Evolutionary conservation across 108 stramenopile species (phyloP).

Genomic region (Skeletonema costatum): DNA sequence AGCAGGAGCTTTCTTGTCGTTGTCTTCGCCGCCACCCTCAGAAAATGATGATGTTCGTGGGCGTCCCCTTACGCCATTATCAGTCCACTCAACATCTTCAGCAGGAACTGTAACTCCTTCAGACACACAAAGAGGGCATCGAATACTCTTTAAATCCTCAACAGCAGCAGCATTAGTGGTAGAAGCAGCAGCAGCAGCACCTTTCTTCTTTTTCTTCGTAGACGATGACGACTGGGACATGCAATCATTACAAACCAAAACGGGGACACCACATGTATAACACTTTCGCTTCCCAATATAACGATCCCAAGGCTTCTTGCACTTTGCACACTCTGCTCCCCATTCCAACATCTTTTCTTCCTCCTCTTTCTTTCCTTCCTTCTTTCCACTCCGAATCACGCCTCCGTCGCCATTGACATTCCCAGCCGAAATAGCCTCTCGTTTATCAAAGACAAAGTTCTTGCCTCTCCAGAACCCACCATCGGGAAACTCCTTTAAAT

Average conservation of each 20-base stretch:
- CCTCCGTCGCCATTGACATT: constrained; percentile 86
- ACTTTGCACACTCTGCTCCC: constrained; percentile 60
- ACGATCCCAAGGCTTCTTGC: constrained; percentile 83
- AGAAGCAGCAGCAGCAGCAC: background rate
- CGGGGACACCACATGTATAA: constrained; percentile 88
- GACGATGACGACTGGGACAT: constrained; percentile 53
- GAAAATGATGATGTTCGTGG: constrained; percentile 31
- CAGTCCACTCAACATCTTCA: constrained; percentile 80
- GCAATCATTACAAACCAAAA: constrained; percentile 85
- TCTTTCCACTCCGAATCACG: constrained; percentile 46
- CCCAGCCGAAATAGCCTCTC: constrained; percentile 80
- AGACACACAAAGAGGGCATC: constrained; percentile 86
- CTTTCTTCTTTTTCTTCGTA: constrained; percentile 35
- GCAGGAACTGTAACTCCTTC: constrained; percentile 83
- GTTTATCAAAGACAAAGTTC: constrained; percentile 89
- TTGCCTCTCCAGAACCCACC: constrained; percentile 88
- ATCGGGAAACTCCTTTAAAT: constrained; percentile 82
- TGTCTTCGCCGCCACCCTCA: constrained; percentile 14
- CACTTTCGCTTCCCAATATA: constrained; percentile 94
- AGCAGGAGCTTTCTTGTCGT: background rate
- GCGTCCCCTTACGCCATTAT: constrained; percentile 75
- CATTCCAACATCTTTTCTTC: constrained; percentile 33
- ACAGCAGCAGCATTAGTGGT: background rate
- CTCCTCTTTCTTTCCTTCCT: constrained; percentile 14
- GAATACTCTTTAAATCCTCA: constrained; percentile 40